A percentile compares a stretch with the other conserved stretches of the same genome.
Evolutionary conservation across 768 basidiomycete genomes (phyloP).

Genomic region (Trametes gibbosa): DNA sequence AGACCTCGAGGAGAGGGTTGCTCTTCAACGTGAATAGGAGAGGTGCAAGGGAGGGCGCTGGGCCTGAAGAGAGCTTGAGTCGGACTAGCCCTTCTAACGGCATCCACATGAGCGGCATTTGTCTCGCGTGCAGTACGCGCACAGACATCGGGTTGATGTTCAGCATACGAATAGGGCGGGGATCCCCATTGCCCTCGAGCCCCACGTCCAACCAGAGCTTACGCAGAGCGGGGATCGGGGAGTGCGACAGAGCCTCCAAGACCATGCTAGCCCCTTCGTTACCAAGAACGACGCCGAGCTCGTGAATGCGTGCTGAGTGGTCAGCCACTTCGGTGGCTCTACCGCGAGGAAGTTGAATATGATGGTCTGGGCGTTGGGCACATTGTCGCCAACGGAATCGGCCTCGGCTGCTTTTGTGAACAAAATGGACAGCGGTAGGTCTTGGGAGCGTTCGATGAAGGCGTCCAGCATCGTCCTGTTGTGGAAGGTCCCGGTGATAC

Average conservation of each 20-base stretch:
- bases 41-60: not conserved
- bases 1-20: not conserved
- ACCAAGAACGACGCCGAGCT: not conserved
- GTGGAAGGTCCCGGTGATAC: conserved; percentile 1
- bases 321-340: not conserved
- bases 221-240: not conserved
- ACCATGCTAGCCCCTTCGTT: not conserved
- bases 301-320: not conserved
- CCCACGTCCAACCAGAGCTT: conserved; percentile 2
- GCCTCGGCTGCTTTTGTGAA: not conserved
- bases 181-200: no score
- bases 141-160: not conserved
- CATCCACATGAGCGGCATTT: not conserved
- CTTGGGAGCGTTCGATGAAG: conserved; percentile 1
- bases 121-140: not conserved
- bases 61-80: not conserved
- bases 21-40: conserved; percentile 4
- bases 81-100: not conserved
- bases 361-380: not conserved
- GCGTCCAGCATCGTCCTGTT: conserved; percentile 4
- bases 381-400: no score
- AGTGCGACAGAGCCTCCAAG: not conserved
- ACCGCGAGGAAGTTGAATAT: not conserved
- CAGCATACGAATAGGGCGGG: not conserved
- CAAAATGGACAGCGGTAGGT: conserved; percentile 1